A percentile compares a stretch with the other conserved stretches of the same genome.
phyloP scores from a whole-genome alignment of 441 rosid species.

The Codiaeum variegatum region DNA sequence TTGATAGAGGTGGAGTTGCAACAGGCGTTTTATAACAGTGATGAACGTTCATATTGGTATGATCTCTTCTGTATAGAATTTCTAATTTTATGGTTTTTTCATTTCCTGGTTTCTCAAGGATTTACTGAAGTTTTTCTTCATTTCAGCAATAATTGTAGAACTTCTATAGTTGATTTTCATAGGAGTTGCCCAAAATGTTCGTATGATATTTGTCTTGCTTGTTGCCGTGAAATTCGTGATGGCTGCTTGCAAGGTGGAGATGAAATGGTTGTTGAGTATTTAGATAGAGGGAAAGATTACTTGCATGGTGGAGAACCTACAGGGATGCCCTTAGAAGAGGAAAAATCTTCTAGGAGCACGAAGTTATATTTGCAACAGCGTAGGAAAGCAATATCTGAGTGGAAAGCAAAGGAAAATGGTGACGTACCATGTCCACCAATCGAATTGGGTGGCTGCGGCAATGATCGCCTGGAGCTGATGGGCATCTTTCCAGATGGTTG shows the following conservation, averaged over 20 bases:
- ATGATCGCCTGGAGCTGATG: conserved; percentile 36
- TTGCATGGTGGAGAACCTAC: conserved; percentile 42
- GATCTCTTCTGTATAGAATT: not conserved
- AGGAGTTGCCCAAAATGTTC: conserved; percentile 55
- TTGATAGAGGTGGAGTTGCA: conserved; percentile 21
- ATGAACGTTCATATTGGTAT: conserved; percentile 39
- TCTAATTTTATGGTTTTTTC: not conserved
- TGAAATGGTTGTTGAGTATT: conserved; percentile 34
- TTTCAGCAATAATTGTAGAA: conserved; percentile 55
- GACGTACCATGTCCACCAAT: conserved; percentile 37
- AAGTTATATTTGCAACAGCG: not conserved
- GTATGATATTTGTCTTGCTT: conserved; percentile 58
- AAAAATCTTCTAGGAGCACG: not conserved
- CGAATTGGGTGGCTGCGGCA: conserved; percentile 37
- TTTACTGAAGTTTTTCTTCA: not conserved
- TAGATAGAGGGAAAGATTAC: conserved; percentile 27
- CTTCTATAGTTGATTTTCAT: conserved; percentile 60
- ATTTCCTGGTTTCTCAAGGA: not conserved
- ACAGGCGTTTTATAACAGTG: conserved; percentile 20
- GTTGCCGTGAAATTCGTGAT: conserved; percentile 59
- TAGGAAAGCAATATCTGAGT: conserved; percentile 20
- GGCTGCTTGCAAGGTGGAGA: conserved; percentile 46
- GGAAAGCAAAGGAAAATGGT: conserved; percentile 55
- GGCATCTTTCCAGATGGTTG: conserved; percentile 36
- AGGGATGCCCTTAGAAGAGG: not conserved